Evolutionary conservation across 2,329 filamentous ascomycete genomes (phyloP).

Genomic region (Colletotrichum sidae): DNA sequence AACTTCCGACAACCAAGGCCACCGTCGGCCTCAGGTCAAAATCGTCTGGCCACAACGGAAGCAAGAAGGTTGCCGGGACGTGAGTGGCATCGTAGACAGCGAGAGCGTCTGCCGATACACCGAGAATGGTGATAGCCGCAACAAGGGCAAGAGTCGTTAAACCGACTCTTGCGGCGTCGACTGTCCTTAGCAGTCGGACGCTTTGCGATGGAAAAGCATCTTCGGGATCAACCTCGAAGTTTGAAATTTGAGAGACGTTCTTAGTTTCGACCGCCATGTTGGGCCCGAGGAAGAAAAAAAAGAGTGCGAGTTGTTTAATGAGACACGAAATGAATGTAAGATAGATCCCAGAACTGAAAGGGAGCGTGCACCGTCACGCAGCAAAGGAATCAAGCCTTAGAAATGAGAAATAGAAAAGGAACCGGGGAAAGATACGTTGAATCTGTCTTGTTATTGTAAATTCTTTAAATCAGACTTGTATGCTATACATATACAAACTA

Average conservation of each 20-base stretch:
- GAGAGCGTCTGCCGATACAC: constrained; percentile 65
- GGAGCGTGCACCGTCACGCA: neutral
- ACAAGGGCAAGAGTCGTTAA: constrained; percentile 63
- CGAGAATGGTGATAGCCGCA: constrained; percentile 64
- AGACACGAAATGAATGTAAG: neutral
- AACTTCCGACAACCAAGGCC: constrained; percentile 64
- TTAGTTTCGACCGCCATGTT: constrained; percentile 48
- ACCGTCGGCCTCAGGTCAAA: constrained; percentile 69
- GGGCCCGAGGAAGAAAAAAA: neutral
- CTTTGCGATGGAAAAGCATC: constrained; percentile 53
- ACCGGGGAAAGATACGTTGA: neutral
- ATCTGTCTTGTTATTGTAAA: neutral
- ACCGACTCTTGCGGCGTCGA: constrained; percentile 59
- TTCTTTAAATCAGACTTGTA: neutral
- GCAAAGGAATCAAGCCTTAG: constrained; percentile 2
- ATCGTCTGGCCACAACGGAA: constrained; percentile 68
- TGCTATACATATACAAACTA: constrained; percentile 27
- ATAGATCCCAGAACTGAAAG: neutral
- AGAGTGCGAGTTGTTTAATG: neutral
- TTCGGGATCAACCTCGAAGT: constrained; percentile 61
- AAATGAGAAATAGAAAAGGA: constrained; percentile 12
- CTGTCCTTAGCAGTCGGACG: constrained; percentile 50
- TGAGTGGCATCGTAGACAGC: constrained; percentile 67
- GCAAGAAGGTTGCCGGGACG: constrained; percentile 57
- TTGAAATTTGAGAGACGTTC: constrained; percentile 55